Base-by-base conservation (phyloP, 305 asterid species). In the Vinca major region DNA sequence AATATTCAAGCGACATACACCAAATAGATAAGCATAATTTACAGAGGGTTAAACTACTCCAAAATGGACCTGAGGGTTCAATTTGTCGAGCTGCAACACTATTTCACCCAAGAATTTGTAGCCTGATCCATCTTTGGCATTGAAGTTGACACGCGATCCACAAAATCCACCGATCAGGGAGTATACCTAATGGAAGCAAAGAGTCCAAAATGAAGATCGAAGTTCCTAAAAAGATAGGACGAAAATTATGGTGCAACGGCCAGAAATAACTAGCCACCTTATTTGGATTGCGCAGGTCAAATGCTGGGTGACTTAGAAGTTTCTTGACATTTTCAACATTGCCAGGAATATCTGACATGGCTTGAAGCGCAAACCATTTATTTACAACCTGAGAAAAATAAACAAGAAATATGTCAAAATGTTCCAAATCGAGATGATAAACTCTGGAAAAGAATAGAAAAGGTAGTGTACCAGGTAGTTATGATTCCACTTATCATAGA, bases 291-390 rank as follows among this genome's bases (percentile, higher is more conserved):
- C 92, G 86, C 58, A 93, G 55, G 85, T 93, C 99, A 73, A 93
- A 90, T 48, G 95, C 92, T 26, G 95, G 86, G 79, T 93, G 99
- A 64, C 60, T 62, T 51, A 93, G 72, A 74, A 93, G 95, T 54
- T 90, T 80, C 75, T 86, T 89, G 40, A 93, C 95, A 67, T 89
- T 91, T 79, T 86, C 95, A 48, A 93, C 96, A 57, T 93, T 93
- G 70, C 97, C 91, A 0, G 95, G 96, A 68, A 86, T 66, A 72
- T 84, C 86, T 4, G 99, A 90, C 80, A 61, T 57, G 16, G 95
- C 97, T 89, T 90, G 99, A 74, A 93, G 92, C 0, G 89, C 80
- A 64, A 93, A 80, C 99, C 99, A 93, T 72, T 87, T 90, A 62
- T 80, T 89, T 39, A 93, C 92, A 63, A 90, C 99, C 99, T 92